Evolutionary conservation across 2,329 filamentous ascomycete species (phyloP).

Genomic region (Fusarium abutilonis): DNA sequence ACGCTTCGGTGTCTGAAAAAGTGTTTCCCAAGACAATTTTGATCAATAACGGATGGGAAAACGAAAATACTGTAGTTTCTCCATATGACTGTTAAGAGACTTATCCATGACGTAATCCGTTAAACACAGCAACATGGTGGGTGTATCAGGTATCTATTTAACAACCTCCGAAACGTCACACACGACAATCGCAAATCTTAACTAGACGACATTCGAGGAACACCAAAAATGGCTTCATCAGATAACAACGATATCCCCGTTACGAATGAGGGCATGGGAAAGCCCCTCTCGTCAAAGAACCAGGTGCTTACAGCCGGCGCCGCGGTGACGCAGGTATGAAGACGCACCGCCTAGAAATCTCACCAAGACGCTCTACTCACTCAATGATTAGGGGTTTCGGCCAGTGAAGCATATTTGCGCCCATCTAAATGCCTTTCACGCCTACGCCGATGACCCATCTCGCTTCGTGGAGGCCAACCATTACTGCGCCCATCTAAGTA

Average conservation of each 20-base stretch:
- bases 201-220: slow-evolving; percentile 5
- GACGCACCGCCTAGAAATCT: fast-evolving
- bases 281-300: slow-evolving; percentile 64
- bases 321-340: slow-evolving; percentile 62
- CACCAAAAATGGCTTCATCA: slow-evolving; percentile 15
- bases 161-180: not conserved
- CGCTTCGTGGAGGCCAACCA: slow-evolving; percentile 82
- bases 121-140: not conserved
- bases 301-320: slow-evolving; percentile 70
- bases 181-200: slow-evolving; percentile 18
- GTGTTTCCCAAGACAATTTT: not conserved
- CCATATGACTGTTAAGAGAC: too few relatives aligned
- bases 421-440: slow-evolving; percentile 87
- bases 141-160: too few relatives aligned
- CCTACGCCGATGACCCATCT: slow-evolving; percentile 76
- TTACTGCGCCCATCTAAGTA: slow-evolving; percentile 80
- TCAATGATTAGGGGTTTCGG: slow-evolving; percentile 64
- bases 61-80: not conserved
- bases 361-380: not conserved
- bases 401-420: slow-evolving; percentile 81
- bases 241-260: slow-evolving; percentile 16
- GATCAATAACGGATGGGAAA: not conserved
- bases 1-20: slow-evolving; percentile 3
- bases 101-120: slow-evolving; percentile 32
- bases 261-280: slow-evolving; percentile 51